Evolutionary conservation across 768 basidiomycete species (phyloP).

Genomic region (Cubamyces sp.): DNA sequence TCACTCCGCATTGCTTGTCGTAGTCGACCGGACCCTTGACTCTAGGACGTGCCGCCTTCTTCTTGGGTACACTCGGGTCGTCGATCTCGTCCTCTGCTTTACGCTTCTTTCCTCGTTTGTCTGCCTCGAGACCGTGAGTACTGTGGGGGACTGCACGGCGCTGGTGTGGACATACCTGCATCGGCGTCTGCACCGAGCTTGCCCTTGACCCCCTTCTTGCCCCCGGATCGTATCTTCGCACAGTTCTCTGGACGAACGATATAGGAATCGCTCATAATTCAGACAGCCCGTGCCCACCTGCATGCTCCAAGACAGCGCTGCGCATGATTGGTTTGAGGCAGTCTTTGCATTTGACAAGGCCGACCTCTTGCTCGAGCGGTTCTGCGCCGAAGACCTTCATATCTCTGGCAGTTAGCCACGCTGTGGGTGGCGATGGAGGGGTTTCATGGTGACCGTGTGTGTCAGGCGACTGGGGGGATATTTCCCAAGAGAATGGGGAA

Average conservation of each 20-base stretch:
- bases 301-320: constrained; percentile 76
- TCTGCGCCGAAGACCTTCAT: constrained; percentile 87
- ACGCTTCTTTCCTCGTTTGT: constrained; percentile 75
- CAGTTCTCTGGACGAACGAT: constrained; percentile 54
- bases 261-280: not conserved
- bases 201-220: constrained; percentile 59
- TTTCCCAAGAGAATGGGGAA: constrained; percentile 69
- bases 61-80: constrained; percentile 67
- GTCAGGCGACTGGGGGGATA: constrained; percentile 35
- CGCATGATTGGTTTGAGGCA: constrained; percentile 83
- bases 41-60: constrained; percentile 76
- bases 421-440: constrained; percentile 74
- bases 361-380: constrained; percentile 68
- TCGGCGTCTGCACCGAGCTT: constrained; percentile 52
- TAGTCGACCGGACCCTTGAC: constrained; percentile 86
- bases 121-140: constrained; percentile 19
- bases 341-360: constrained; percentile 72
- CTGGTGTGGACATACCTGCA: constrained; percentile 31
- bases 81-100: constrained; percentile 77
- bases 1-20: constrained; percentile 94
- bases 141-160: not conserved
- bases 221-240: constrained; percentile 56
- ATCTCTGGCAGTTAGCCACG: constrained; percentile 83
- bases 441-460: constrained; percentile 41
- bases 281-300: constrained; percentile 50